Conservation (phyloP, 208 protist species). For the Trypanosoma mega region DNA sequence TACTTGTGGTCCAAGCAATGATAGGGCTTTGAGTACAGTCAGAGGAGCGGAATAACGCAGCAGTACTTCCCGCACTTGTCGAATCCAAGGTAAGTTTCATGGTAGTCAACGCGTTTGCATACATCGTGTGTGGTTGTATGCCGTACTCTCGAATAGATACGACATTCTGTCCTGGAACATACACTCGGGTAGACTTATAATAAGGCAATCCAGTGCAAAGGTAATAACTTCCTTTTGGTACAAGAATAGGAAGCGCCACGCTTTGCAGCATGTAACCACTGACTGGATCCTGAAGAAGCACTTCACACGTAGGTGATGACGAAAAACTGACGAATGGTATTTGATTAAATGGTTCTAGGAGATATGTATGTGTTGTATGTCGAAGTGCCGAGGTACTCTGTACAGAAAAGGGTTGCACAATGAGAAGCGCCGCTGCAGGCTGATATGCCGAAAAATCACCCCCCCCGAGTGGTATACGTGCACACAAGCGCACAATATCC, state of each 20-base stretch:
- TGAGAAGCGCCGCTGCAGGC: conserved; percentile 28
- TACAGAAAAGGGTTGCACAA: conserved; percentile 28
- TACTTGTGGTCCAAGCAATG: conserved; percentile 19
- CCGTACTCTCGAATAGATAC: conserved; percentile 58
- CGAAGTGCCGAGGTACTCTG: conserved; percentile 36
- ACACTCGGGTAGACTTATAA: conserved; percentile 29
- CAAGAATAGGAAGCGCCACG: conserved; percentile 34
- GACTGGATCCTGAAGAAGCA: conserved; percentile 35
- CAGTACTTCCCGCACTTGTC: not conserved
- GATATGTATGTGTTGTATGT: conserved; percentile 29
- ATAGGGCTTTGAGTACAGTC: conserved; percentile 29
- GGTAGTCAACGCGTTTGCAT: conserved; percentile 35
- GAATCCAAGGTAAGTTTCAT: conserved; percentile 58
- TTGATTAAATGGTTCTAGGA: conserved; percentile 15
- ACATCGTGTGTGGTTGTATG: conserved; percentile 62
- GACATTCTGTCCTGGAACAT: conserved; percentile 34
- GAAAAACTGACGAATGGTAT: conserved; percentile 32
- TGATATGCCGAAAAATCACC: conserved; percentile 22
- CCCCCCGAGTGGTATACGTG: conserved; percentile 29
- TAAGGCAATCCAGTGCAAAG: conserved; percentile 39
- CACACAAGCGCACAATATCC: conserved; percentile 41
- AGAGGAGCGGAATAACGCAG: conserved; percentile 20
- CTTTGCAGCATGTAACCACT: conserved; percentile 13
- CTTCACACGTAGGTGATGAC: conserved; percentile 34
- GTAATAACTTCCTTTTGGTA: conserved; percentile 56